These are phyloP conservation scores for Solanum lycopersicoides DNA, from an alignment of 257 asterid genomes.

Conservation along the genomic window DNA sequence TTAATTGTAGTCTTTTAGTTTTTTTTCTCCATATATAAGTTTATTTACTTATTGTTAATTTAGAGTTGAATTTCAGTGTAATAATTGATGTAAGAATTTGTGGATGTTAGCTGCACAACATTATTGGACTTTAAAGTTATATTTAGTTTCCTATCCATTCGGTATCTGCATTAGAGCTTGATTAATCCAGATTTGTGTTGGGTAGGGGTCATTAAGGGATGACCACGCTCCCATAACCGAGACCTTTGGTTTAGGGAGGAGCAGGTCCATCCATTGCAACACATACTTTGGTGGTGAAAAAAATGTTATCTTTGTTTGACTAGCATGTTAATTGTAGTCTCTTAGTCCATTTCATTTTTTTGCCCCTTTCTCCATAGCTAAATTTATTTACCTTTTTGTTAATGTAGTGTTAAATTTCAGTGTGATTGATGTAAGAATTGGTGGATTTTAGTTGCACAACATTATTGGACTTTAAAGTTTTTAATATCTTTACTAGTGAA, in stretches of 20 bases:
- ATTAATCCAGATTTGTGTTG: too few species aligned
- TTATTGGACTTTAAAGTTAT: not conserved
- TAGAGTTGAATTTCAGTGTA: not conserved
- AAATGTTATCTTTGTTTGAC: not conserved
- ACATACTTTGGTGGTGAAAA: not conserved
- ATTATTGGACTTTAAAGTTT: not conserved
- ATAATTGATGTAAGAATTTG: not conserved
- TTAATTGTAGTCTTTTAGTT: too few species aligned
- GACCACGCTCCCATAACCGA: too few species aligned
- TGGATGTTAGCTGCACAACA: not conserved
- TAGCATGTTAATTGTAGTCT: not conserved
- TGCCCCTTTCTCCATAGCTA: not conserved
- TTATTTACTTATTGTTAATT: not conserved
- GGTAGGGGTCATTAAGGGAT: too few species aligned
- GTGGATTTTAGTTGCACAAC: too few species aligned
- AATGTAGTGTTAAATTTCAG: not conserved
- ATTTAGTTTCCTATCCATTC: not conserved
- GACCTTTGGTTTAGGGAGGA: too few species aligned
- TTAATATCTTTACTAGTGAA: not conserved
- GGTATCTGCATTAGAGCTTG: not conserved
- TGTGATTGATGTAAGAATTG: not conserved
- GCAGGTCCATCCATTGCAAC: too few species aligned
- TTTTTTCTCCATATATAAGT: too few species aligned
- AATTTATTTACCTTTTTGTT: not conserved
- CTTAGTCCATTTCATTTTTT: not conserved